These are phyloP conservation scores for Musa itinerans DNA, from an alignment of 176 grass and related monocot genomes.

Conservation along the genomic window DNA sequence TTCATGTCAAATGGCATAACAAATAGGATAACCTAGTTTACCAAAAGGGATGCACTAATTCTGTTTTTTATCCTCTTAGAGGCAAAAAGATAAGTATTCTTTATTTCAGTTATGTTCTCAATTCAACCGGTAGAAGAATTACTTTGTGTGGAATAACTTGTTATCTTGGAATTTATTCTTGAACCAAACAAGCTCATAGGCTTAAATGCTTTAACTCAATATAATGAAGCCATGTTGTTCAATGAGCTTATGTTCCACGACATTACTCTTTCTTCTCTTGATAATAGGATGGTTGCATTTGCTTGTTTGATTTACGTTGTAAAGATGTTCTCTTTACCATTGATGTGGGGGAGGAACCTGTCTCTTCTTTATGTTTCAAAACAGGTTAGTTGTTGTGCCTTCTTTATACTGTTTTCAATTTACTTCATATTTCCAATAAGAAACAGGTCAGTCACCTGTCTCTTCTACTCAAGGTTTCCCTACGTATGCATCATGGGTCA, in stretches of 20 bases:
- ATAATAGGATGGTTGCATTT: conserved; percentile 74
- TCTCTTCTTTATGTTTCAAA: conserved; percentile 88
- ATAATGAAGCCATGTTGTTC: background rate
- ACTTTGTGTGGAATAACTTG: background rate
- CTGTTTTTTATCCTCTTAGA: too few relatives aligned
- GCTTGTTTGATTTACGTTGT: conserved; percentile 81
- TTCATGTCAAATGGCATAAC: too few relatives aligned
- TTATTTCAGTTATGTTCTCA: too few relatives aligned
- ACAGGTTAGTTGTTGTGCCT: conserved; percentile 32
- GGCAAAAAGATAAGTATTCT: too few relatives aligned
- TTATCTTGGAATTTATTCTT: background rate
- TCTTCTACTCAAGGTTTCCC: background rate
- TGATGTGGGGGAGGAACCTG: conserved; percentile 39
- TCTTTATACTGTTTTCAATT: background rate
- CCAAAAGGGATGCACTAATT: too few relatives aligned
- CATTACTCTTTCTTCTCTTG: conserved; percentile 9
- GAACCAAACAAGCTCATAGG: background rate
- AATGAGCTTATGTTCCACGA: conserved; percentile 1
- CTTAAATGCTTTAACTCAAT: background rate
- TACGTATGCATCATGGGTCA: background rate
- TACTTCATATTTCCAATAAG: background rate
- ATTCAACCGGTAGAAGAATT: too few relatives aligned
- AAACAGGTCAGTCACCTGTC: background rate
- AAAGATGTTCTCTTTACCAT: conserved; percentile 64
- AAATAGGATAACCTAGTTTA: too few relatives aligned